Percentiles rank a stretch among this genome's conserved stretches.
These are phyloP conservation scores for Neurospora sp. DNA, from an alignment of 495 filamentous ascomycete species.

Conservation along the genomic window DNA sequence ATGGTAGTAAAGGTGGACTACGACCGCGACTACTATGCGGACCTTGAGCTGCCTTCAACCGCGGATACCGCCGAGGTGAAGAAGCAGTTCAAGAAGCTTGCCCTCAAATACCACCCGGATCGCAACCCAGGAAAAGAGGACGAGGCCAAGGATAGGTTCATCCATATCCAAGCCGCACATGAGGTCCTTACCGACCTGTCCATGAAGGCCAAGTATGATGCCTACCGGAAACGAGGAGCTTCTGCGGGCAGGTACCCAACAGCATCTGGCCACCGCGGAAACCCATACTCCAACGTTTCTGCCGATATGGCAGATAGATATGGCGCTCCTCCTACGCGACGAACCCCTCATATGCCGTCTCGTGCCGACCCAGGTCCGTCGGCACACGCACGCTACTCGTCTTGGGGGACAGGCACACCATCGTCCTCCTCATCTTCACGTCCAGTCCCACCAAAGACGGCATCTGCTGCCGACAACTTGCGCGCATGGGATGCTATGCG, in stretches of 20 bases:
- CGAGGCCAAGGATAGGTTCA: slow-evolving; percentile 71
- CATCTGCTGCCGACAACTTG: slow-evolving; percentile 48
- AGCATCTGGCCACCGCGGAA: slow-evolving; percentile 38
- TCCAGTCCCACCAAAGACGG: slow-evolving; percentile 40
- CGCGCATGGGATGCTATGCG: slow-evolving; percentile 63
- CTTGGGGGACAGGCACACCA: slow-evolving; percentile 23
- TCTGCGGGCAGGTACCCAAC: slow-evolving; percentile 22
- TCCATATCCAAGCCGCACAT: slow-evolving; percentile 74
- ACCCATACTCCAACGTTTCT: slow-evolving; percentile 39
- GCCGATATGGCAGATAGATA: slow-evolving; percentile 23
- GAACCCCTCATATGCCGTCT: slow-evolving; percentile 18
- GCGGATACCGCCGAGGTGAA: slow-evolving; percentile 67
- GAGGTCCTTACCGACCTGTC: slow-evolving; percentile 67
- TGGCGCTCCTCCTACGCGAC: slow-evolving; percentile 36
- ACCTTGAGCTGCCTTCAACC: slow-evolving; percentile 56
- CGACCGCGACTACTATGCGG: slow-evolving; percentile 74
- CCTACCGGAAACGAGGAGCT: slow-evolving; percentile 37
- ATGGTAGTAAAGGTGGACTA: slow-evolving; percentile 66
- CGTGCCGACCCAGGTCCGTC: slow-evolving; percentile 18
- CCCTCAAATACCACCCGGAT: slow-evolving; percentile 80
- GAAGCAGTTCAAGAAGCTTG: slow-evolving; percentile 78
- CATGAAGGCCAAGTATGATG: slow-evolving; percentile 65
- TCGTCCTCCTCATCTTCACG: slow-evolving; percentile 12
- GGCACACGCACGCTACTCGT: slow-evolving; percentile 9
- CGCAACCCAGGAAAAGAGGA: slow-evolving; percentile 74